These are phyloP conservation scores for Stromatinia cepivora DNA, from an alignment of 2,329 filamentous ascomycete species.

Conservation along the genomic window DNA sequence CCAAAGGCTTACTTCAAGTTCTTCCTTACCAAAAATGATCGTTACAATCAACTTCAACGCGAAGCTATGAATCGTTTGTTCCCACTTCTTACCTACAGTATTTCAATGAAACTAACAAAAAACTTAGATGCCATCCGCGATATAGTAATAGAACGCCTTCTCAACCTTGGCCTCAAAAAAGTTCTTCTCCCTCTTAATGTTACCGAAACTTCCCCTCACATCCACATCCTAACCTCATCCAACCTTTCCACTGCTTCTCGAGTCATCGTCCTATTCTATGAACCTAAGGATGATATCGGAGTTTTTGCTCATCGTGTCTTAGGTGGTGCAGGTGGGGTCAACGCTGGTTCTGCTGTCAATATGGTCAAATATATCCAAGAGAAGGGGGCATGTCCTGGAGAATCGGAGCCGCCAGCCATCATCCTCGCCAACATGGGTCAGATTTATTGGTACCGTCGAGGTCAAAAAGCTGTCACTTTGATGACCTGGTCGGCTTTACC, in stretches of 20 bases:
- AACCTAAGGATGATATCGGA: constrained; percentile 70
- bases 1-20: constrained; percentile 73
- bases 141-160: constrained; percentile 63
- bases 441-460: constrained; percentile 71
- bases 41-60: constrained; percentile 73
- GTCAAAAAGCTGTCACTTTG: constrained; percentile 59
- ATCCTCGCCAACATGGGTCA: constrained; percentile 79
- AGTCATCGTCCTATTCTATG: constrained; percentile 73
- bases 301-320: constrained; percentile 70
- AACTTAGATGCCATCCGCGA: constrained; percentile 59
- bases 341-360: constrained; percentile 68
- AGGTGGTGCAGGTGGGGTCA: constrained; percentile 63
- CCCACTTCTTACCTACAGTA: not conserved
- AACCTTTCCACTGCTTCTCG: constrained; percentile 59
- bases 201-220: constrained; percentile 52
- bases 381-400: constrained; percentile 25
- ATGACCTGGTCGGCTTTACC: constrained; percentile 59
- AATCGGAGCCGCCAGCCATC: constrained; percentile 54
- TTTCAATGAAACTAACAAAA: not conserved
- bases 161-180: constrained; percentile 58
- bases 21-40: constrained; percentile 70
- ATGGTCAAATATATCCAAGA: constrained; percentile 53
- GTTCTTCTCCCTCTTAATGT: constrained; percentile 61
- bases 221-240: constrained; percentile 66
- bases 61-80: constrained; percentile 71